Conservation (phyloP, 1,284 basidiomycete genomes). For the Apiotrichum sp. region DNA sequence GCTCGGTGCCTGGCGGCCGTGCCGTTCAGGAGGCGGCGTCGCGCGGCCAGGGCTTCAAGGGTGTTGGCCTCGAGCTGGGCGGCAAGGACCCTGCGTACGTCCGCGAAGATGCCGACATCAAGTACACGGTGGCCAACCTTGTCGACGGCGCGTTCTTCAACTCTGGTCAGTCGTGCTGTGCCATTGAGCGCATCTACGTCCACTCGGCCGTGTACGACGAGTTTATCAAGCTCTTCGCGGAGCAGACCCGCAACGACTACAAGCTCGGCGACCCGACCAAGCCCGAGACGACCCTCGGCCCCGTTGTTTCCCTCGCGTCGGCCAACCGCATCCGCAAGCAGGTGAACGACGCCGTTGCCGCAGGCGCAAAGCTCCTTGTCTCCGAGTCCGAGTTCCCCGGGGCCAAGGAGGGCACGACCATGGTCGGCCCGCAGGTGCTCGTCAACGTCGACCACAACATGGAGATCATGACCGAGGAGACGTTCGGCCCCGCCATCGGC, state of each 20-base stretch:
- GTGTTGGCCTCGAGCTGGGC: constrained; percentile 64
- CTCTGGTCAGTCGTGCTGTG: constrained; percentile 73
- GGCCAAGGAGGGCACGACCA: constrained; percentile 67
- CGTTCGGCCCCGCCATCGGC: constrained; percentile 83
- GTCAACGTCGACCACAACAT: constrained; percentile 82
- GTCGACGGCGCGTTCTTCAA: constrained; percentile 90
- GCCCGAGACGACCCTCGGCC: constrained; percentile 70
- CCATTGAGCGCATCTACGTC: constrained; percentile 79
- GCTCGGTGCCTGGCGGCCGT: constrained; percentile 58
- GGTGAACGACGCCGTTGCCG: constrained; percentile 70
- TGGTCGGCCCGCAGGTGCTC: constrained; percentile 82
- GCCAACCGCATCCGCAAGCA: constrained; percentile 79
- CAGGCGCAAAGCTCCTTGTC: constrained; percentile 71
- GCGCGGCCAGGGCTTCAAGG: constrained; percentile 63
- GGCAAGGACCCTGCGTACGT: constrained; percentile 97
- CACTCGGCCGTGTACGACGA: constrained; percentile 73
- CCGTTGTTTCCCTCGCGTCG: constrained; percentile 79
- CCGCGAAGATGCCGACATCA: constrained; percentile 72
- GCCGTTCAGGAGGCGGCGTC: constrained; percentile 45
- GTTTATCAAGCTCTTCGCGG: constrained; percentile 71
- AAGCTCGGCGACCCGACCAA: constrained; percentile 78
- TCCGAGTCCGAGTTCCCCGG: constrained; percentile 62
- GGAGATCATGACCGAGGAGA: constrained; percentile 81
- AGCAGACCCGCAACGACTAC: constrained; percentile 65
- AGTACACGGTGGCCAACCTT: constrained; percentile 74